Evolutionary conservation across 352 stramenopile genomes (phyloP), one percentile per base, ranked within the genome.

Genomic region (Globisporangium canariense): DNA sequence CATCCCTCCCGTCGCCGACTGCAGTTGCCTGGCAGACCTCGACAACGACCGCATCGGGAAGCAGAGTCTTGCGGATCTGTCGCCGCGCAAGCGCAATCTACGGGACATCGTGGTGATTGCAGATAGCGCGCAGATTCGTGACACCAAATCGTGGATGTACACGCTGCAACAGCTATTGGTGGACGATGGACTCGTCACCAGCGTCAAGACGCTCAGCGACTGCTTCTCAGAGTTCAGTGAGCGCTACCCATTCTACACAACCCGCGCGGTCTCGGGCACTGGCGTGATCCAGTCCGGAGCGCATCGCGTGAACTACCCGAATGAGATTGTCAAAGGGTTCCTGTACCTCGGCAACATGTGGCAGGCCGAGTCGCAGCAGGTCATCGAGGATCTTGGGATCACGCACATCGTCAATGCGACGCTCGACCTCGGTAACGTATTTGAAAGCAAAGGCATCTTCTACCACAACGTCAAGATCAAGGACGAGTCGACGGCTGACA

Each of bases 341-440:
- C 63, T 92, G 38, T 92, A 85, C 58, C 68, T 92, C 18, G 83
- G 83, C 30, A 92, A 90, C 60, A 85, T 85, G 77, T 90, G 81
- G 81, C 83, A 92, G 38, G 83, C 83, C 30, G 71, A 76, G 53
- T 88, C 68, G 7, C 65, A 73, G 22, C 65, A 82, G 41, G 74
- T 92, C 2, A 64, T 92, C 18, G 54, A 69, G 40, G 70, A 88
- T 56, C 71, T 92, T 53, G 73, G 77, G 13, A 90, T 92, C 71
- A 90, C 83, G 22, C 81, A 92, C 64, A 67, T 92, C 60, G 74
- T 92, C 22, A 90, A 90, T 49, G 79, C 80, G 1, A 87, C 70
- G 20, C 62, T 80, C 14, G 78, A 89, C 32, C 57, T 83, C n/a
- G 79, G 68, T 30, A 89, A 90, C 51, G 67, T 78, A 40, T 86